Evolutionary conservation across 306 rosid species (phyloP), one percentile per base, ranked within the genome.

Genomic region (Herpetospermum pedunculosum): DNA sequence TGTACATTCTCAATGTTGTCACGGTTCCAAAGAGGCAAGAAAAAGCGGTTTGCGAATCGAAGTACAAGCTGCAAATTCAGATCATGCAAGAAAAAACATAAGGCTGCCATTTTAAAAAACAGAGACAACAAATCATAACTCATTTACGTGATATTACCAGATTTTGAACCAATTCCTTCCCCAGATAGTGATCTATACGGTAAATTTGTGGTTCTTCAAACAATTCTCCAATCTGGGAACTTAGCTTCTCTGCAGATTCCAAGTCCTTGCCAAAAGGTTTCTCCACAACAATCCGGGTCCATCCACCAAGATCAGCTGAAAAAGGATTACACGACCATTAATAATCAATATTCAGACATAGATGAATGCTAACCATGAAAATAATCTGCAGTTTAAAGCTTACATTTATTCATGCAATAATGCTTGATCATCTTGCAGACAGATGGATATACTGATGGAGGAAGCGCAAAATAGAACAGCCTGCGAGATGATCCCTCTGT

Each of bases 271-370:
- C 99, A 82, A 94, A 94, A 69, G 99, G 99, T 82, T 94, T 94
- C 89, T 94, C 99, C 71, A 94, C 97, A 85, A 94, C 90, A 78
- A 94, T 75, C 60, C 99, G 96, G 29, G 99, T 94, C 99, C 99
- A 94, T 69, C 99, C 99, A 58, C 96, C 96, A 83, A 79, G 90
- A 86, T 94, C 86, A 77, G 97, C 99, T 94, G 81, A 47, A 70
- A 32, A 80, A 78, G 73, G 40, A 59, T 53, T 11, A 47, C 49
- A 60, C 58, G 30, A 2, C 9, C 25, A 46, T 9, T 10, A 18
- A 70, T 28, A n/a, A 70, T 70, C 41, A 28, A 18, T 70, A 44
- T 70, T n/a, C 57, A 70, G 23, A 46, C 0, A 3, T 43, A 15
- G 38, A 44, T 3, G 21, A 29, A 29, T 29, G 43, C 26, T 58